Evolutionary conservation across 352 stramenopile species (phyloP).

Genomic region (Globisporangium rhizosaccharum): DNA sequence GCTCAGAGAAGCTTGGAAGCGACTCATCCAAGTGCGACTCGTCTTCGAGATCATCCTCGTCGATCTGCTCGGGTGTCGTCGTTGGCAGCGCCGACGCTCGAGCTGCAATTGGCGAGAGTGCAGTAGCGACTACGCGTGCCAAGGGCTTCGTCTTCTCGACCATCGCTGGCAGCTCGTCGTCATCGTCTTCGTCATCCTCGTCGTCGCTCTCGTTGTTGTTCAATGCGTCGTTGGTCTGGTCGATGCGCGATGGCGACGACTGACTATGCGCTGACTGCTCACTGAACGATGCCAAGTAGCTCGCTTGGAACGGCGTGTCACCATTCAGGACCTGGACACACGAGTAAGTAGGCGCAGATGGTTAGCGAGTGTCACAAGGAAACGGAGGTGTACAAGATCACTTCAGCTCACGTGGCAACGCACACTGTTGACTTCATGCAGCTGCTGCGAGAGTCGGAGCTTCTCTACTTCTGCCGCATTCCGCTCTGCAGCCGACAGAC

Average conservation of each 20-base stretch:
- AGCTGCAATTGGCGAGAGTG: neutral
- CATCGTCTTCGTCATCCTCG: slow-evolving; percentile 23
- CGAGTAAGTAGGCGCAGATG: neutral
- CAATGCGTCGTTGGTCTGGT: neutral
- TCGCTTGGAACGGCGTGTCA: slow-evolving; percentile 42
- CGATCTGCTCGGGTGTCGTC: neutral
- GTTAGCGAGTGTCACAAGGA: neutral
- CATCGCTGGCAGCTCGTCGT: slow-evolving; percentile 46
- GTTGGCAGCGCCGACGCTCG: neutral
- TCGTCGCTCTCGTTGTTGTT: slow-evolving; percentile 8
- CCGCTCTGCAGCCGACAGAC: slow-evolving; percentile 33
- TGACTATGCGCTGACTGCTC: neutral
- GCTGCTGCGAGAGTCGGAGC: slow-evolving; percentile 49
- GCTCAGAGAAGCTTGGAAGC: slow-evolving; percentile 29
- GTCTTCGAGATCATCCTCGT: slow-evolving; percentile 7
- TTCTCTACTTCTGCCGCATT: slow-evolving; percentile 64
- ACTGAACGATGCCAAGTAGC: slow-evolving; percentile 28
- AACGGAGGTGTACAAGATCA: no score
- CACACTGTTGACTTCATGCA: slow-evolving; percentile 71
- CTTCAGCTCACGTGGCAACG: slow-evolving; percentile 1
- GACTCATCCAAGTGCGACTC: slow-evolving; percentile 19
- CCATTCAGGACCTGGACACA: slow-evolving; percentile 49
- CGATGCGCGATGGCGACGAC: neutral
- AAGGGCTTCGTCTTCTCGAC: slow-evolving; percentile 31
- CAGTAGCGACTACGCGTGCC: neutral